Conservation (phyloP, 352 stramenopile species). For the Phytophthora foliorum region DNA sequence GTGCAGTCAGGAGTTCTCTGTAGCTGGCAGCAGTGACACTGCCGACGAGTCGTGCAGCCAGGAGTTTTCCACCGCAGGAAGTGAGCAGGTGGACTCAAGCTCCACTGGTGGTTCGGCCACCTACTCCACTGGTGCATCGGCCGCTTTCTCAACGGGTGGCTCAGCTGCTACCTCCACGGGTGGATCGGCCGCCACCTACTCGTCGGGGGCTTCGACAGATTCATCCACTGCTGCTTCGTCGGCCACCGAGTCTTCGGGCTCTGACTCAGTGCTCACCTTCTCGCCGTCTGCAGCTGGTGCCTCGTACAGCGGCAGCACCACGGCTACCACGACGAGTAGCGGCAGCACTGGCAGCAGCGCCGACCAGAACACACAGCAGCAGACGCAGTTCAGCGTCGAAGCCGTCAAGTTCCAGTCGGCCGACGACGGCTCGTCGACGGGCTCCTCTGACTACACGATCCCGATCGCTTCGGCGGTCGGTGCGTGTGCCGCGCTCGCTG, state of each 20-base stretch:
- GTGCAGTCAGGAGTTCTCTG: constrained; percentile 40
- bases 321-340: constrained; percentile 27
- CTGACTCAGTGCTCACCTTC: constrained; percentile 41
- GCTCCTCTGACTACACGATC: background rate
- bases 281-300: constrained; percentile 39
- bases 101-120: background rate
- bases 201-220: constrained; percentile 11
- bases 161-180: constrained; percentile 2
- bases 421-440: too few species aligned
- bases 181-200: constrained; percentile 11
- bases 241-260: constrained; percentile 18
- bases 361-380: constrained; percentile 17
- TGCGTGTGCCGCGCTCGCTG: constrained; percentile 57
- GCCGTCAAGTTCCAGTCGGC: constrained; percentile 50
- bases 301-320: constrained; percentile 42
- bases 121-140: background rate
- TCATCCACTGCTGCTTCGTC: constrained; percentile 22
- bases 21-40: constrained; percentile 37
- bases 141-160: background rate
- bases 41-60: constrained; percentile 31
- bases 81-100: constrained; percentile 9
- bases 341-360: constrained; percentile 11
- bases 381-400: constrained; percentile 45
- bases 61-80: constrained; percentile 32
- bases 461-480: constrained; percentile 46